A percentile compares a stretch with the other conserved stretches of the same genome.
These are phyloP conservation scores for Amphirosellinia nigrospora DNA, from an alignment of 495 filamentous ascomycete species.

Conservation along the genomic window DNA sequence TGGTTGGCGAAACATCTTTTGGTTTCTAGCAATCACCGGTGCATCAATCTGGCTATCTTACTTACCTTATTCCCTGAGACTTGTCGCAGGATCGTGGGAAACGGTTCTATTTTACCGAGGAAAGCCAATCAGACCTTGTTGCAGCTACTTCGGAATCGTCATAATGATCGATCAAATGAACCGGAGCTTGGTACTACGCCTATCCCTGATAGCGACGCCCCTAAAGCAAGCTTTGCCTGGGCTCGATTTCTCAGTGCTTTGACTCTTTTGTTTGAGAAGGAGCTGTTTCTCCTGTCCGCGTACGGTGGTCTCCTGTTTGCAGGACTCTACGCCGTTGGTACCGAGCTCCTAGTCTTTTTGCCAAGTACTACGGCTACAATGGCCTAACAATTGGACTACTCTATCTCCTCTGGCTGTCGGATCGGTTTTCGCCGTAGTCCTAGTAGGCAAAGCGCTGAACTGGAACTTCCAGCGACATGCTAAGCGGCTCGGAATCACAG, in stretches of 20 bases:
- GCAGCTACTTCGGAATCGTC: slow-evolving; percentile 43
- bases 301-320: slow-evolving; percentile 64
- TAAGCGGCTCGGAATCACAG: slow-evolving; percentile 46
- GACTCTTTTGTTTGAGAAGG: slow-evolving; percentile 64
- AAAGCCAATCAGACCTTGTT: slow-evolving; percentile 45
- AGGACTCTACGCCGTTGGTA: slow-evolving; percentile 60
- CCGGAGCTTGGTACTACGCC: slow-evolving; percentile 22
- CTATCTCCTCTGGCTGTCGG: slow-evolving; percentile 62
- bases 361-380: slow-evolving; percentile 60
- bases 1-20: slow-evolving; percentile 73
- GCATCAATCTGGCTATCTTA: slow-evolving; percentile 50
- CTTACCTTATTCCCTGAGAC: slow-evolving; percentile 64
- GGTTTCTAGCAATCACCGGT: slow-evolving; percentile 65
- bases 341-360: slow-evolving; percentile 52
- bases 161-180: slow-evolving; percentile 37
- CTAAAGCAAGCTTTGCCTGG: slow-evolving; percentile 42
- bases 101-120: slow-evolving; percentile 61
- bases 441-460: slow-evolving; percentile 62
- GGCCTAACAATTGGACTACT: slow-evolving; percentile 64
- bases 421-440: slow-evolving; percentile 59
- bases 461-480: slow-evolving; percentile 58
- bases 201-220: slow-evolving; percentile 26
- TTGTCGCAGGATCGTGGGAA: slow-evolving; percentile 65
- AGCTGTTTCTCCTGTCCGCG: slow-evolving; percentile 61
- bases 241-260: slow-evolving; percentile 67